Evolutionary conservation across 2,329 filamentous ascomycete species (phyloP).

Genomic region (Xylariaceae sp.): DNA sequence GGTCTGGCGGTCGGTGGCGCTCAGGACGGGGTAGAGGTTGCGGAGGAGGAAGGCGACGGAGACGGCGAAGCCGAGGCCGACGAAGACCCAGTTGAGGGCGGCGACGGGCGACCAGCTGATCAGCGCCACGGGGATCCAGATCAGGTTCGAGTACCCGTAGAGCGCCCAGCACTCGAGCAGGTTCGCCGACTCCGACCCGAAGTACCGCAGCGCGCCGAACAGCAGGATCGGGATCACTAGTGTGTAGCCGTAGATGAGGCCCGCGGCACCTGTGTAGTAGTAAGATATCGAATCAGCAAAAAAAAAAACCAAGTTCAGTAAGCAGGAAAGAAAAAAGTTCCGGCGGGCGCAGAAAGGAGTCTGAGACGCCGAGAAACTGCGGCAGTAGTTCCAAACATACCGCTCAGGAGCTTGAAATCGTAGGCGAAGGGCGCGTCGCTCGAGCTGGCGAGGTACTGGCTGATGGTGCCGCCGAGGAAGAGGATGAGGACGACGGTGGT

Average conservation of each 20-base stretch:
- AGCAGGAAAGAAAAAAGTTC: no score
- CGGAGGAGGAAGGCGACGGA: constrained; percentile 83
- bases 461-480: constrained; percentile 94
- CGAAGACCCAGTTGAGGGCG: constrained; percentile 91
- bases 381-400: constrained; percentile 46
- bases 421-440: constrained; percentile 80
- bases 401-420: constrained; percentile 86
- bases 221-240: constrained; percentile 80
- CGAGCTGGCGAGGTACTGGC: constrained; percentile 76
- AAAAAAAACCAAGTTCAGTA: background rate
- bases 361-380: no score
- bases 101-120: constrained; percentile 87
- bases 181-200: constrained; percentile 90
- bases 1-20: constrained; percentile 87
- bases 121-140: constrained; percentile 94
- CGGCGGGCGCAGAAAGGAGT: no score
- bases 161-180: constrained; percentile 93
- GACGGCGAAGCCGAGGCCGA: constrained; percentile 80
- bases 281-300: constrained; percentile 8
- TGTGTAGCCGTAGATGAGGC: constrained; percentile 94
- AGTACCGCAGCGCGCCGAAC: constrained; percentile 91
- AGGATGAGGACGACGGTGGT: constrained; percentile 95
- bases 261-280: constrained; percentile 69
- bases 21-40: constrained; percentile 89
- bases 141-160: constrained; percentile 94